Evolutionary conservation across 2,329 filamentous ascomycete species (phyloP), one percentile per base, ranked within the genome.

Genomic region (Xylariaceae sp.): DNA sequence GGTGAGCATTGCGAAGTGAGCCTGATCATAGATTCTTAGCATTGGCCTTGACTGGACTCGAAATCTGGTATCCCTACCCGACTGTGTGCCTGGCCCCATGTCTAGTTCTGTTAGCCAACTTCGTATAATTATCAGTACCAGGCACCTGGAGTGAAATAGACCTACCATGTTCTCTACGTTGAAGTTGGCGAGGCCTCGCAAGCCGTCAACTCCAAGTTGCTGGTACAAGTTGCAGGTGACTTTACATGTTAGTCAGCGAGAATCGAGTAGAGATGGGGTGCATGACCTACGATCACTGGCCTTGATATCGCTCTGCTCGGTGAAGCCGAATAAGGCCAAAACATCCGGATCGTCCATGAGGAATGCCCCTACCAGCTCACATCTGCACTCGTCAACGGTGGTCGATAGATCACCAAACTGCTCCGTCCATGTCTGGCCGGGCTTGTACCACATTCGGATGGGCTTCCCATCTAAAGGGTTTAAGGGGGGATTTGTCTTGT

Each of bases 371-470:
- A 71, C 64, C 13, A 69, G 58, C 31, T 63, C 60, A 1, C 64
- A 64, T 18, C 67, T 52, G 44, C 66, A 70, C 44, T 84, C 80
- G 40, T 84, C 79, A 28, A 82, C 75, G 3, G 68, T 74, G 0
- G 69, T 74, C 2, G 77, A 73, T 33, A 82, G 60, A 16, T 76
- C 63, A 3, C 69, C 76, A 47, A 83, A 83, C 0, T 75, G 68
- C 3, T 69, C 68, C 8, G 72, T 77, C 77, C 76, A 83, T 0
- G 77, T 83, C 58, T 83, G 72, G 2, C 76, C 76, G 3, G 71
- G 73, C 50, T 70, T 73, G 62, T 83, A 84, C 70, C 70, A 81
- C 1, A 63, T 67, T 2, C 53, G 61, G 41, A 83, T 66, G 0
- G 76, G 69, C 41, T 74, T 63, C 19, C 66, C 64, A 4, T 67